These are phyloP conservation scores for Filosporella fistucella DNA, from an alignment of 495 filamentous ascomycete genomes.

Conservation along the genomic window DNA sequence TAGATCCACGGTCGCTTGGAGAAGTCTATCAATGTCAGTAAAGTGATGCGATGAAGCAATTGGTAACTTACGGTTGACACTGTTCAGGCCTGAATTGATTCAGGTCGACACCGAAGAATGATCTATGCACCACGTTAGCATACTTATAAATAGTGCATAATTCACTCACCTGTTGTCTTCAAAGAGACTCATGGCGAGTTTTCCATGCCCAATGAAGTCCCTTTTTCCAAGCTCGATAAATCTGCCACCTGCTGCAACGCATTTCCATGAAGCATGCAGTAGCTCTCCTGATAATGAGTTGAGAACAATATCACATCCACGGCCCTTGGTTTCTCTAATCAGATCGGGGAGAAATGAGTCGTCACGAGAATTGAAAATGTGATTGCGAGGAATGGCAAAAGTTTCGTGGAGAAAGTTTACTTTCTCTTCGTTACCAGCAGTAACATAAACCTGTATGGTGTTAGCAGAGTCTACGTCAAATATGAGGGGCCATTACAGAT, in stretches of 20 bases:
- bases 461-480: neutral
- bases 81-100: neutral
- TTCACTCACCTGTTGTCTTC: conserved; percentile 4
- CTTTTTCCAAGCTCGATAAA: conserved; percentile 51
- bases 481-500: conserved; percentile 21
- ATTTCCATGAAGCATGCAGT: conserved; percentile 44
- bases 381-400: conserved; percentile 41
- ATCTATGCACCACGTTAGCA: neutral
- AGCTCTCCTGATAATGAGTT: conserved; percentile 50
- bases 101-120: conserved; percentile 4
- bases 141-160: neutral
- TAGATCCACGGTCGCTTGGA: no score
- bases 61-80: conserved; percentile 2
- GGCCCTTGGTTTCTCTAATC: conserved; percentile 35
- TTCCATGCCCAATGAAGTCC: conserved; percentile 26
- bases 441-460: conserved; percentile 53
- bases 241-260: conserved; percentile 43
- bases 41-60: no score
- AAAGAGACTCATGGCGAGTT: conserved; percentile 28
- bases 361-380: conserved; percentile 46
- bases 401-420: conserved; percentile 40
- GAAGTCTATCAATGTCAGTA: no score
- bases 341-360: conserved; percentile 35
- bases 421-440: conserved; percentile 49
- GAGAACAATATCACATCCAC: conserved; percentile 60